Percentiles rank a stretch among this genome's conserved stretches.
phyloP scores from a whole-genome alignment of 2,329 filamentous ascomycete genomes.

The Colletotrichum endophyticum region DNA sequence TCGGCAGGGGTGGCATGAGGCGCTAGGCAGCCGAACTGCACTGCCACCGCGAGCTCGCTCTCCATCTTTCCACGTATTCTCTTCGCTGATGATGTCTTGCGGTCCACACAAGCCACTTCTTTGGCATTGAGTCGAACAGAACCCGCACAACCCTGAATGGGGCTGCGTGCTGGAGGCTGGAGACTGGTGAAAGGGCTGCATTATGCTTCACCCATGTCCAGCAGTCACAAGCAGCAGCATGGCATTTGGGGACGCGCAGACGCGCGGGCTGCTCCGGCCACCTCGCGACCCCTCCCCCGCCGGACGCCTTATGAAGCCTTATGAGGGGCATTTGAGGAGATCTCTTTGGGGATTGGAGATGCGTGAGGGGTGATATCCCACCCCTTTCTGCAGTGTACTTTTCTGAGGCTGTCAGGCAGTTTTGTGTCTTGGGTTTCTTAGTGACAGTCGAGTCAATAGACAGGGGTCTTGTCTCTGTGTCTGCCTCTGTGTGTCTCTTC shows the following conservation, averaged over 20 bases:
- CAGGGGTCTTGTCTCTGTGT: neutral
- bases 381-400: neutral
- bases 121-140: neutral
- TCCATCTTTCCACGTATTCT: neutral
- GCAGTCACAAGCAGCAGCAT: neutral
- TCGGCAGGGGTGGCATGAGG: neutral
- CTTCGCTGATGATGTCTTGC: neutral
- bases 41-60: constrained; percentile 9
- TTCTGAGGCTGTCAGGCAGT: neutral
- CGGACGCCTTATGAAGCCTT: constrained; percentile 1
- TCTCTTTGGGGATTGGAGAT: neutral
- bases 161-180: neutral
- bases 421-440: neutral
- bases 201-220: neutral
- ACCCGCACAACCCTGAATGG: neutral
- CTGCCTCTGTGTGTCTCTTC: neutral
- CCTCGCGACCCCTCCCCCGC: neutral
- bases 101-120: neutral
- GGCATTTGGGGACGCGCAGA: neutral
- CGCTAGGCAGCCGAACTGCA: constrained; percentile 9
- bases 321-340: neutral
- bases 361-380: neutral
- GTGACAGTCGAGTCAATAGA: neutral
- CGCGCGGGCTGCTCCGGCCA: neutral
- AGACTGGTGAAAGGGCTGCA: neutral